Conservation (phyloP, 2,329 filamentous ascomycete species). For the Calonectria leucothoes region DNA sequence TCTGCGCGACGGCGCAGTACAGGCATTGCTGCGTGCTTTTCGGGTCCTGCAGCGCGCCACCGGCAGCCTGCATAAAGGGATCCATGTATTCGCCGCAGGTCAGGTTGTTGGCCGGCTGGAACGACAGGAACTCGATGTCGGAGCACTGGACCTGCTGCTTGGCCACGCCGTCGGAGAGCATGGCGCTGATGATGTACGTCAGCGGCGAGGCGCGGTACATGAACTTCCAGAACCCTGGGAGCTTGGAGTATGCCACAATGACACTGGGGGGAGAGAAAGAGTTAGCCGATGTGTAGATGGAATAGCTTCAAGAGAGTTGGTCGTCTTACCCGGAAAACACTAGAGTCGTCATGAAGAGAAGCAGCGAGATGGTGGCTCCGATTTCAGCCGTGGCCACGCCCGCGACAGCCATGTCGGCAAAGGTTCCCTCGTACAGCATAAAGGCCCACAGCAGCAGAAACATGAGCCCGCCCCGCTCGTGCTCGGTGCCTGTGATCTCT, state of each 20-base stretch:
- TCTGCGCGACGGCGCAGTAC: conserved; percentile 51
- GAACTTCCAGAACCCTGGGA: conserved; percentile 77
- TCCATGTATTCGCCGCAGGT: conserved; percentile 64
- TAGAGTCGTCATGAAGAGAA: conserved; percentile 41
- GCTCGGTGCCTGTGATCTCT: conserved; percentile 10
- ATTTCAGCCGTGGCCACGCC: conserved; percentile 30
- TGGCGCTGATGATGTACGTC: conserved; percentile 73
- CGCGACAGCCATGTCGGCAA: conserved; percentile 26
- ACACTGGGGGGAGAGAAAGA: conserved; percentile 61
- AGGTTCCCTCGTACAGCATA: conserved; percentile 28
- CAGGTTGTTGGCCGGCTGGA: conserved; percentile 62
- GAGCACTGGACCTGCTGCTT: conserved; percentile 31
- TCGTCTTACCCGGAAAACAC: conserved; percentile 34
- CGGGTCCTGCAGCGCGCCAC: conserved; percentile 60
- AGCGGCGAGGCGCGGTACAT: conserved; percentile 76
- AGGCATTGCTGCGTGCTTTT: conserved; percentile 54
- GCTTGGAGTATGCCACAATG: conserved; percentile 63
- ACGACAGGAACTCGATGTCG: conserved; percentile 59
- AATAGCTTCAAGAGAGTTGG: neutral
- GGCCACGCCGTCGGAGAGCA: conserved; percentile 54
- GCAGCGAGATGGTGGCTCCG: conserved; percentile 52
- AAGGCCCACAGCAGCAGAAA: conserved; percentile 24
- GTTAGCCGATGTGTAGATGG: neutral
- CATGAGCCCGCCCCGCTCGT: conserved; percentile 4
- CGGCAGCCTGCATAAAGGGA: conserved; percentile 52